These are phyloP conservation scores for Thielaviopsis musarum DNA, from an alignment of 2,329 filamentous ascomycete species.

Conservation along the genomic window DNA sequence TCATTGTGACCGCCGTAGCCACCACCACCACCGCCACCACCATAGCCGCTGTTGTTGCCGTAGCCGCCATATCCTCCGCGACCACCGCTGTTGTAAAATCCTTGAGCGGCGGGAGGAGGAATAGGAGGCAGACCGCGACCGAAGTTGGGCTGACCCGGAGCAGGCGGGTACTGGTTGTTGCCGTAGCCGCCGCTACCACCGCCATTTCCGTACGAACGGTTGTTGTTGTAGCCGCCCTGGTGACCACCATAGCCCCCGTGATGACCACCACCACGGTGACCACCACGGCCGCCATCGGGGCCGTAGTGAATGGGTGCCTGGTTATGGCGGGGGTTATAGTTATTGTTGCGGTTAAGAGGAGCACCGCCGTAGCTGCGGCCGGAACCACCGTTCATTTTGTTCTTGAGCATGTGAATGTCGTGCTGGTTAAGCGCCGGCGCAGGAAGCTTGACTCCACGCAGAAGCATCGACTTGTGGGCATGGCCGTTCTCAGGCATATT, in stretches of 20 bases:
- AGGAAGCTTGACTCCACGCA: constrained; percentile 65
- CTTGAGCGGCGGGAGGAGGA: constrained; percentile 20
- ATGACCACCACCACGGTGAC: constrained; percentile 7
- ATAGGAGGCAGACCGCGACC: constrained; percentile 28
- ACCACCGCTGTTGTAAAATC: constrained; percentile 10
- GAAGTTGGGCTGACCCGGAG: constrained; percentile 28
- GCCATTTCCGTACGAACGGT: constrained; percentile 1
- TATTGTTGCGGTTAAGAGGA: constrained; percentile 30
- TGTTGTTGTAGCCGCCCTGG: not conserved
- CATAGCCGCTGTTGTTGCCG: not conserved
- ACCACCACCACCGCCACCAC: constrained; percentile 2
- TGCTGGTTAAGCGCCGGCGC: constrained; percentile 53
- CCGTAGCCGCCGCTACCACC: constrained; percentile 11
- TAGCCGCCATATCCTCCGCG: constrained; percentile 6
- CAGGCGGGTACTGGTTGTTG: constrained; percentile 23
- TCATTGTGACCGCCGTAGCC: constrained; percentile 1
- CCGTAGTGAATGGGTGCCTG: constrained; percentile 17
- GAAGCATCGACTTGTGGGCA: constrained; percentile 82
- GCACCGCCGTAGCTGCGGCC: constrained; percentile 53
- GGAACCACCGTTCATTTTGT: constrained; percentile 39
- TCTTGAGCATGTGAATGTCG: constrained; percentile 58
- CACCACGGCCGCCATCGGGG: constrained; percentile 24
- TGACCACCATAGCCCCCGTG: constrained; percentile 1
- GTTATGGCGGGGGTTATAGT: constrained; percentile 8
- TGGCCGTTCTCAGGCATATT: constrained; percentile 58